phyloP scores from a whole-genome alignment of 192 early-diverging fungal genomes.

The Linnemannia zychae region DNA sequence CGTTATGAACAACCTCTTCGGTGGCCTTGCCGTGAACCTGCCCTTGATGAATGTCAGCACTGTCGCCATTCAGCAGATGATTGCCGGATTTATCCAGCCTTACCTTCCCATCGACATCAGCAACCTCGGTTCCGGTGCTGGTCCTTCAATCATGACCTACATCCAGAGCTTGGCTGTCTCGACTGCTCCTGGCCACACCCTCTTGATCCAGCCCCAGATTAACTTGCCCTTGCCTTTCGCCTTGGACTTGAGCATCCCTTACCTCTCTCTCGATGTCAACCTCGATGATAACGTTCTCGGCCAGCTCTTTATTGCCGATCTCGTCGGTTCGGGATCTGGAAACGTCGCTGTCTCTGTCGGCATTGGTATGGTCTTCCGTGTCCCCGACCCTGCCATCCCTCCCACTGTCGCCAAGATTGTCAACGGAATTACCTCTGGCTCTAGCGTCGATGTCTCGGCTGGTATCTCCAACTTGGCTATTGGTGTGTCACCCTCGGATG shows the following conservation, averaged over 20 bases:
- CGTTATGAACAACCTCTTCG: slow-evolving; percentile 37
- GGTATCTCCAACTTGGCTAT: slow-evolving; percentile 43
- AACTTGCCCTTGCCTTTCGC: slow-evolving; percentile 42
- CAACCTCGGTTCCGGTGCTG: slow-evolving; percentile 20
- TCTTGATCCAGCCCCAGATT: slow-evolving; percentile 46
- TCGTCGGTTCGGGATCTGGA: slow-evolving; percentile 42
- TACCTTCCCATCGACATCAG: slow-evolving; percentile 45
- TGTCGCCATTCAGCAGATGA: slow-evolving; percentile 28
- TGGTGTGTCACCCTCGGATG: slow-evolving; percentile 46
- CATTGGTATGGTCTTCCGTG: slow-evolving; percentile 46
- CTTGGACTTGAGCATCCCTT: slow-evolving; percentile 49
- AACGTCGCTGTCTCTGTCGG: slow-evolving; percentile 45
- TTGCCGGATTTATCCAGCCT: slow-evolving; percentile 31
- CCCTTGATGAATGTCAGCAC: slow-evolving; percentile 53
- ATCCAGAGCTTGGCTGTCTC: slow-evolving; percentile 44
- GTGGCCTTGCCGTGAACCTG: slow-evolving; percentile 40
- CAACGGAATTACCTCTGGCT: slow-evolving; percentile 37
- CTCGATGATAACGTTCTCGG: slow-evolving; percentile 39
- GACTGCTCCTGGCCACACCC: slow-evolving; percentile 47
- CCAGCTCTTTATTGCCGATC: slow-evolving; percentile 35
- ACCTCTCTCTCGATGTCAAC: slow-evolving; percentile 49
- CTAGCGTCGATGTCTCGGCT: slow-evolving; percentile 26
- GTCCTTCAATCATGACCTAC: slow-evolving; percentile 32
- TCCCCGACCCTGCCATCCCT: slow-evolving; percentile 40
- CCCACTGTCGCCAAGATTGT: slow-evolving; percentile 38